These are phyloP conservation scores for Metschnikowia hibisci DNA, from an alignment of 805 yeast genomes.

Conservation along the genomic window DNA sequence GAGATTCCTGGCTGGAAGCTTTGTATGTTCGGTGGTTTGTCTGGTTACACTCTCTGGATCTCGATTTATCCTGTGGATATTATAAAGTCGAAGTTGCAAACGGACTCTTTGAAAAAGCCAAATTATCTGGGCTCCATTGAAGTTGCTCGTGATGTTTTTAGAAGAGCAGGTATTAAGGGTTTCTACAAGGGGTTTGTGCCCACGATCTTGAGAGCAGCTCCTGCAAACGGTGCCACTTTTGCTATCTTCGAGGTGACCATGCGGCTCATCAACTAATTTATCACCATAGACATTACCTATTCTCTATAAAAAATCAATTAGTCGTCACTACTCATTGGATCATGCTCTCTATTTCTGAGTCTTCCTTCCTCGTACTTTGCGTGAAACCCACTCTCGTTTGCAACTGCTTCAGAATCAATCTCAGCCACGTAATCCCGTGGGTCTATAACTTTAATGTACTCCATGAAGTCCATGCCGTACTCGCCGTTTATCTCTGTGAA, in stretches of 20 bases:
- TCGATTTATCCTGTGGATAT: constrained; percentile 86
- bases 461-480: constrained; percentile 38
- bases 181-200: constrained; percentile 91
- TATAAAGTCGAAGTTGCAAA: constrained; percentile 82
- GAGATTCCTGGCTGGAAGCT: constrained; percentile 86
- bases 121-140: constrained; percentile 54
- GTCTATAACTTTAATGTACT: constrained; percentile 32
- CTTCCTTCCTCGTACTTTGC: background rate
- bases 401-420: constrained; percentile 3
- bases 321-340: background rate
- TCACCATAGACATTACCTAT: background rate
- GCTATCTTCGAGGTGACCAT: constrained; percentile 88
- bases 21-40: constrained; percentile 83
- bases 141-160: constrained; percentile 53
- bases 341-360: constrained; percentile 3
- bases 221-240: constrained; percentile 97
- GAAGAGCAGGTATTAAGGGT: constrained; percentile 64
- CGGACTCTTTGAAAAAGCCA: constrained; percentile 55
- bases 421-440: constrained; percentile 34
- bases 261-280: constrained; percentile 47
- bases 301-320: background rate
- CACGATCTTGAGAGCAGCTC: constrained; percentile 93
- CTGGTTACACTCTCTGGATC: constrained; percentile 90
- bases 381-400: constrained; percentile 3
- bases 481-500: constrained; percentile 40